These are phyloP conservation scores for Alternaria hordeiaustralica DNA, from an alignment of 2,329 filamentous ascomycete species.

Conservation along the genomic window DNA sequence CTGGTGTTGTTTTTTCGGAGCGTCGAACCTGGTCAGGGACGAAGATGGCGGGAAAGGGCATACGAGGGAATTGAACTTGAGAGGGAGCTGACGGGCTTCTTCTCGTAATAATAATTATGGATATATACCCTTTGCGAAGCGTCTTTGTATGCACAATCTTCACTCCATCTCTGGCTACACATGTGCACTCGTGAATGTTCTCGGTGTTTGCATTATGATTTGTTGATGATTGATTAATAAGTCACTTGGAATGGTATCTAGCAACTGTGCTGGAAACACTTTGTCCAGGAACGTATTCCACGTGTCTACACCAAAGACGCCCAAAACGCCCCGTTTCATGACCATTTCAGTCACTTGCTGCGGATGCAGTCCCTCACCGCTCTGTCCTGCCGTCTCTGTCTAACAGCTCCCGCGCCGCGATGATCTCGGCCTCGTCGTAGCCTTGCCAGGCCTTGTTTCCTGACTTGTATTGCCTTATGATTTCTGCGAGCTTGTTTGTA, in stretches of 20 bases:
- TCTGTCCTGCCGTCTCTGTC: slow-evolving; percentile 55
- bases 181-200: background rate
- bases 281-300: slow-evolving; percentile 1
- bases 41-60: background rate
- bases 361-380: slow-evolving; percentile 12
- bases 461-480: slow-evolving; percentile 68
- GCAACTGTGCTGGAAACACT: background rate
- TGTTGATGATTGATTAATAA: background rate
- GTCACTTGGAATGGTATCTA: slow-evolving; percentile 3
- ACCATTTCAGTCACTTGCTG: background rate
- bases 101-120: slow-evolving; percentile 5
- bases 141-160: background rate
- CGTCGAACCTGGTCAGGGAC: background rate
- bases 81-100: background rate
- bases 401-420: slow-evolving; percentile 72
- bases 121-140: background rate
- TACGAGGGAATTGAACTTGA: background rate
- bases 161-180: background rate
- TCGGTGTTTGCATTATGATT: background rate
- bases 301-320: slow-evolving; percentile 8
- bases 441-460: slow-evolving; percentile 73
- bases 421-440: slow-evolving; percentile 74
- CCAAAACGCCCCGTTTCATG: slow-evolving; percentile 11
- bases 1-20: background rate
- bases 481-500: slow-evolving; percentile 77